Base-by-base conservation (phyloP, 2,329 filamentous ascomycete species). In the Leptosphaerulina australis region DNA sequence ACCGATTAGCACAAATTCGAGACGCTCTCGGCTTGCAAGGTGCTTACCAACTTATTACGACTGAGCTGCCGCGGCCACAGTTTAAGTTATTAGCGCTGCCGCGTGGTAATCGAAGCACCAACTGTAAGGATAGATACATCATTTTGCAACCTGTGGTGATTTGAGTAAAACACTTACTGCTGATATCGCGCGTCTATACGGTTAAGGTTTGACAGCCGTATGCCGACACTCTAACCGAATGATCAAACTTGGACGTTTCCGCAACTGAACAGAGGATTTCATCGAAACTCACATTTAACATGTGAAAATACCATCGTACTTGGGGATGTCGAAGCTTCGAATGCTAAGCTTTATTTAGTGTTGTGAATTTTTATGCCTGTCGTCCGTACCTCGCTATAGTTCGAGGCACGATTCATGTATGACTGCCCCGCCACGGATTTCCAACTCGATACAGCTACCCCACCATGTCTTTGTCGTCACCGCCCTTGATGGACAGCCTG, bases 381-480 rank as follows among this genome's bases (percentile, higher is more conserved):
- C 25, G 20, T n/a, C 6, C 8, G 24, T 18, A 33, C 1, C 8
- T 14, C 21, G 24, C 44, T 47, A 40, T 28, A 22, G 22, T 20
- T 4, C 5, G 22, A 31, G 17, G 20, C 40, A 21, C 35, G 40
- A 50, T 21, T 50, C 48, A 38, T 41, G 25, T 10, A 7, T 20
- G 14, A 5, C 14, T 9, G 25, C 33, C 44, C 33, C 28, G 14
- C 48, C 29, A 33, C 37, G 6, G 12, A 24, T 28, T 30, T 38
- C 11, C 36, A 43, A 41, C 29, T 47, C 44, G 22, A 35, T 18
- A 34, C 28, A 39, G 28, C 38, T 39, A 52, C 44, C 34, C 38
- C 50, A 44, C 39, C 44, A 39, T 24, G n/a, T 14, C 14, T 22
- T 31, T 34, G 24, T 34, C 33, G 34, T 46, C 43, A 44, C 44